phyloP scores from a whole-genome alignment of 2,329 filamentous ascomycete genomes.

The Botrytis fabae region DNA sequence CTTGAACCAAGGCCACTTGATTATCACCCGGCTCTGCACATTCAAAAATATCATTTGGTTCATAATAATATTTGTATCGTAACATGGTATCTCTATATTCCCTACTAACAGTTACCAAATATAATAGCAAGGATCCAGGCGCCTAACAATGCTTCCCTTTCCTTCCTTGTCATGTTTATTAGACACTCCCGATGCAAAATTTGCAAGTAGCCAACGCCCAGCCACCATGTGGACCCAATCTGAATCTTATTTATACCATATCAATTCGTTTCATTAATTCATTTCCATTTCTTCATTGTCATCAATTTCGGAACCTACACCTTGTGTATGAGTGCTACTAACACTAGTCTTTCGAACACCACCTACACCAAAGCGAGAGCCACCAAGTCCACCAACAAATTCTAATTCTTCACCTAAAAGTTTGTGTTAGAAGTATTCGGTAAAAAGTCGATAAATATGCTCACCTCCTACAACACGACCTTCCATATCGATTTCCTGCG shows the following conservation, averaged over 20 bases:
- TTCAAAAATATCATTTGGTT: neutral
- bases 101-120: conserved; percentile 9
- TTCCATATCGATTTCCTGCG: conserved; percentile 89
- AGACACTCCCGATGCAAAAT: conserved; percentile 14
- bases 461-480: conserved; percentile 88
- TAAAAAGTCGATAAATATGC: conserved; percentile 49
- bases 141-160: conserved; percentile 15
- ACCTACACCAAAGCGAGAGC: conserved; percentile 50
- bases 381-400: conserved; percentile 51
- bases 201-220: conserved; percentile 15
- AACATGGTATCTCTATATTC: conserved; percentile 17
- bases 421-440: conserved; percentile 29
- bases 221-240: conserved; percentile 3
- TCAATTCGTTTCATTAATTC: conserved; percentile 30
- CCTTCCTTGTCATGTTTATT: neutral
- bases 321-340: conserved; percentile 58
- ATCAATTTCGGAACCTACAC: conserved; percentile 52
- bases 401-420: conserved; percentile 41
- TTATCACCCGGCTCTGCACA: neutral
- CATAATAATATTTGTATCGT: neutral
- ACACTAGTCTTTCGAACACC: conserved; percentile 59
- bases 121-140: neutral
- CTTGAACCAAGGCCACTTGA: neutral
- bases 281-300: conserved; percentile 66
- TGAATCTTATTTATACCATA: conserved; percentile 14